phyloP scores from a whole-genome alignment of 176 grass and related monocot genomes.

The Dactylis glomerata region DNA sequence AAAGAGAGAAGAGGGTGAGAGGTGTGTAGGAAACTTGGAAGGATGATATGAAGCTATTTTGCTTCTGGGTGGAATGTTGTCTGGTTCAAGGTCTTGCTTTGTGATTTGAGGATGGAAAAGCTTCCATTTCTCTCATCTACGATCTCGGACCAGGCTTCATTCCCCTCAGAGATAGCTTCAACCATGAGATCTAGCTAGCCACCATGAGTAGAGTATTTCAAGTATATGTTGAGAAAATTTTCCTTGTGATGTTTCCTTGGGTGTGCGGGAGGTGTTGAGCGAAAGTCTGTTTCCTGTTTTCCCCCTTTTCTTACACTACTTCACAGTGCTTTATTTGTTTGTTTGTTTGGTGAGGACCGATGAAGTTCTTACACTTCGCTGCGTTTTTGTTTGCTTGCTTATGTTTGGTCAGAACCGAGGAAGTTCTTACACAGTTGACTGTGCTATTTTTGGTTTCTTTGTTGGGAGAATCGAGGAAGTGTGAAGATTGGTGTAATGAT shows the following conservation, averaged over 20 bases:
- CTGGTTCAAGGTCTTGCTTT: conserved; percentile 71
- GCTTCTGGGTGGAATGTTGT: conserved; percentile 96
- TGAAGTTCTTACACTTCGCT: not conserved
- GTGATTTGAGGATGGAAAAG: conserved; percentile 12
- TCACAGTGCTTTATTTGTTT: not conserved
- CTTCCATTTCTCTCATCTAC: not conserved
- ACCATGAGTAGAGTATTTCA: not conserved
- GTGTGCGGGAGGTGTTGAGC: not conserved
- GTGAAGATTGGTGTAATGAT: conserved; percentile 77
- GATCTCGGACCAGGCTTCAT: conserved; percentile 99
- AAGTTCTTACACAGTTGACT: conserved; percentile 18
- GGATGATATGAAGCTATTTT: conserved; percentile 67
- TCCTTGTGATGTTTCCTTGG: not conserved
- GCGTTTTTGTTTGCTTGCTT: conserved; percentile 12
- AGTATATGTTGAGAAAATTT: not conserved
- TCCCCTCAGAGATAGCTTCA: conserved; percentile 89
- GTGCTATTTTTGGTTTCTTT: conserved; percentile 21
- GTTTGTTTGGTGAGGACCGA: conserved; percentile 12
- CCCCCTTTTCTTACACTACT: not conserved
- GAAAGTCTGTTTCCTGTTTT: not conserved
- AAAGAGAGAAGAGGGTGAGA: not conserved
- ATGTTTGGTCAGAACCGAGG: conserved; percentile 23
- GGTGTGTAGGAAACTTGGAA: not conserved
- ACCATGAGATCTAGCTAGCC: not conserved
- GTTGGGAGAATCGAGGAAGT: conserved; percentile 21